Percentiles rank a stretch among this genome's conserved stretches.
Evolutionary conservation across 345 rosid species (phyloP).

Genomic region (Aquilaria sinensis): DNA sequence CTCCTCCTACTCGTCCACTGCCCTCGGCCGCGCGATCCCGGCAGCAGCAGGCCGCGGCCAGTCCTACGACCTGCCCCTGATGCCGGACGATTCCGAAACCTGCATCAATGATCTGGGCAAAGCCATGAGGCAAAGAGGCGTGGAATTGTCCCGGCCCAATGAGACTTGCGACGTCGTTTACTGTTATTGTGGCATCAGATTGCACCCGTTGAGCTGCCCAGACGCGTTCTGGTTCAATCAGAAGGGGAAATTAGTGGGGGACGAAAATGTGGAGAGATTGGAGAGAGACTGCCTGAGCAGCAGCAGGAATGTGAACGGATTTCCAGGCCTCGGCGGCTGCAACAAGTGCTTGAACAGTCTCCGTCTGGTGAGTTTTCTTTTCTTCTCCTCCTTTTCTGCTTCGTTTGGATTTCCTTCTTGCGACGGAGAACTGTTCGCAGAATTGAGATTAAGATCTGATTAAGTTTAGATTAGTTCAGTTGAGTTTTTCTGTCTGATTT

Average conservation of each 20-base stretch:
- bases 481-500: background rate
- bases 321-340: conserved; percentile 68
- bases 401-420: background rate
- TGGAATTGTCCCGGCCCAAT: conserved; percentile 51
- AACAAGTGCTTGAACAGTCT: conserved; percentile 79
- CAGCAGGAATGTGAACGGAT: conserved; percentile 34
- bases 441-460: background rate
- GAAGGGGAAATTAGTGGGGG: conserved; percentile 59
- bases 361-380: conserved; percentile 28
- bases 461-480: background rate
- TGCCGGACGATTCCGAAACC: conserved; percentile 94
- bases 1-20: conserved; percentile 76
- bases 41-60: conserved; percentile 16
- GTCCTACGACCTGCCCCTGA: conserved; percentile 65
- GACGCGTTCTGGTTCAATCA: conserved; percentile 49
- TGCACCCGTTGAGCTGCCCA: conserved; percentile 68
- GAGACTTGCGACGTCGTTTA: conserved; percentile 83
- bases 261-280: conserved; percentile 49
- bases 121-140: conserved; percentile 57
- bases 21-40: conserved; percentile 29
- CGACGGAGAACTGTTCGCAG: background rate
- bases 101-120: conserved; percentile 78
- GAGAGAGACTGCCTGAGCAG: conserved; percentile 67
- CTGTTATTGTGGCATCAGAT: conserved; percentile 84
- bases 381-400: background rate